phyloP scores from a whole-genome alignment of 139 green algal species.

The Marvania coccoides region DNA sequence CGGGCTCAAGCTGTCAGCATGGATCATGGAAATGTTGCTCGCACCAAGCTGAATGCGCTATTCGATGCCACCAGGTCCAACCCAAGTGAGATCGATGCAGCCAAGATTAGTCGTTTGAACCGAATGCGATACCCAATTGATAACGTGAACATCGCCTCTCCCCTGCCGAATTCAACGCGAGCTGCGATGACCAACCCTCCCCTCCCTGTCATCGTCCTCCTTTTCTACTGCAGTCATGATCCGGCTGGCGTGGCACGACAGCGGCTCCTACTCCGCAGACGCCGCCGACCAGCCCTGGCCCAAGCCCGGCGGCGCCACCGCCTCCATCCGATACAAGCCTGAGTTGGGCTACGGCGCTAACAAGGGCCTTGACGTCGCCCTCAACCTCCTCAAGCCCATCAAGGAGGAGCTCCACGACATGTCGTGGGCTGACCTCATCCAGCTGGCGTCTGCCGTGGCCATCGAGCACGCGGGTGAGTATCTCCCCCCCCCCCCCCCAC shows the following conservation, averaged over 20 bases:
- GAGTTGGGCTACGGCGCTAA: constrained; percentile 82
- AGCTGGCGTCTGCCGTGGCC: constrained; percentile 47
- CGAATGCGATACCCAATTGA: too few relatives aligned
- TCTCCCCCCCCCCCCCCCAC: background rate
- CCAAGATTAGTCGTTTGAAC: too few relatives aligned
- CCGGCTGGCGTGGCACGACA: constrained; percentile 66
- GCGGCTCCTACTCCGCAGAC: background rate
- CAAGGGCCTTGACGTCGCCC: constrained; percentile 39
- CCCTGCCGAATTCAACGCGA: too few relatives aligned
- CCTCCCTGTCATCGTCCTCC: too few relatives aligned
- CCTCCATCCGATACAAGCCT: constrained; percentile 78
- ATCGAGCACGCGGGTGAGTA: constrained; percentile 40
- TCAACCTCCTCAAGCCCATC: constrained; percentile 36
- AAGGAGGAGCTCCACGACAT: constrained; percentile 46
- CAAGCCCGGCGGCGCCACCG: constrained; percentile 66
- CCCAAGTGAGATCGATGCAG: too few relatives aligned
- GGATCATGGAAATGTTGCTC: too few relatives aligned
- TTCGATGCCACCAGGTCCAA: too few relatives aligned
- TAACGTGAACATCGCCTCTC: too few relatives aligned
- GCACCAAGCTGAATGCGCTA: too few relatives aligned
- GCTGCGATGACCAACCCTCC: too few relatives aligned
- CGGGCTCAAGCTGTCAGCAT: too few relatives aligned
- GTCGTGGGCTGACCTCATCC: constrained; percentile 61
- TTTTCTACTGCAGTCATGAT: constrained; percentile 46
- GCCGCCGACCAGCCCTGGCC: background rate